Base-by-base conservation (phyloP, 2,329 filamentous ascomycete genomes). In the Sporothrix sp. region DNA sequence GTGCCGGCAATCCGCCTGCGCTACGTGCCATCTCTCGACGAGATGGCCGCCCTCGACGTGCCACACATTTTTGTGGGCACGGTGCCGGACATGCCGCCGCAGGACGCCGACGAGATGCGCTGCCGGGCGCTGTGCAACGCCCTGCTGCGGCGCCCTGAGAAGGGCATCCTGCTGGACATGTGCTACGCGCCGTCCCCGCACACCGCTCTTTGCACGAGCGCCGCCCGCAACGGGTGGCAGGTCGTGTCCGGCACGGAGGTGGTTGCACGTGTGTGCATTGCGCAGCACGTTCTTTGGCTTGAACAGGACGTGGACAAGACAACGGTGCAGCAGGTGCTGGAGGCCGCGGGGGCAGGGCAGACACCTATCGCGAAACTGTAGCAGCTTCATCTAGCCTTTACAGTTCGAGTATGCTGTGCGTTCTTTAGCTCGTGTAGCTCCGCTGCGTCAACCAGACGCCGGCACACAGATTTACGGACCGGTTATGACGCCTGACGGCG, bases 171-270 rank as follows among this genome's bases (percentile, higher is more conserved):
- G 7, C 20, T 45, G 20, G 43, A 45, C 13, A 45, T 45, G 43
- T 45, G 43, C 43, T 45, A 45, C 43, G 23, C 23, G 28, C 43
- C 43, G 20, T 35, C 28, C 3, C 43, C 43, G 32, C 43, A 45
- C 13, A 45, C 43, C 14, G 13, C 32, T 4, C 21, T 45, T 2
- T 36, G 35, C 43, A 45, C 13, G 14, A 33, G 2, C 13, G 32
- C 28, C 2, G 10, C 14, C 2, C 18, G 9, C 7, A 36, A 23
- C 3, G 43, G 43, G 3, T 45, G 43, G 43, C 13, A n/a, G 2
- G 43, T 45, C 7, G 11, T 45, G 5, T 45, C 28, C 3, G 43
- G 43, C 30, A 45, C 43, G 1, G 43, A 45, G 21, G 28, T 36
- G 11, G 21, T 45, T 10, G 30, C 32, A 13, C 32, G 43, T 4